phyloP scores from a whole-genome alignment of 192 early-diverging fungal genomes.

The Physocladia obscura region DNA sequence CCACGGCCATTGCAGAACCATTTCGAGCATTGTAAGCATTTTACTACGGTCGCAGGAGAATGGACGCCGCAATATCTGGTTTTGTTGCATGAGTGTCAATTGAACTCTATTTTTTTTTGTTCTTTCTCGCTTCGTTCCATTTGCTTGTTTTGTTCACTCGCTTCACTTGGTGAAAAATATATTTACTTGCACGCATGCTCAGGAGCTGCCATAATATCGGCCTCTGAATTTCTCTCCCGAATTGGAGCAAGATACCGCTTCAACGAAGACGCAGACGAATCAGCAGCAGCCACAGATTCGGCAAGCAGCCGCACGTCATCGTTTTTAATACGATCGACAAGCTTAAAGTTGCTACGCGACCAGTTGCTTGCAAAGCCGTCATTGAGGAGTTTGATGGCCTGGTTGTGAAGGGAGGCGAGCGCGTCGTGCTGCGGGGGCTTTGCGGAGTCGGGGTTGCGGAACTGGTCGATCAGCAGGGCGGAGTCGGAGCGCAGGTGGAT shows the following conservation, averaged over 20 bases:
- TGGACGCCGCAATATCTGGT: conserved; percentile 92
- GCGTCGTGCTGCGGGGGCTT: neutral
- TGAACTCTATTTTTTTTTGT: no score
- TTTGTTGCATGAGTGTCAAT: no score
- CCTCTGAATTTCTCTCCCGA: conserved; percentile 5
- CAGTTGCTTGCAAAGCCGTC: conserved; percentile 12
- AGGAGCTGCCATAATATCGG: conserved; percentile 57
- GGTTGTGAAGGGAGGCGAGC: neutral
- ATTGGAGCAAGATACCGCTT: neutral
- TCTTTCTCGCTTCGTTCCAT: no score
- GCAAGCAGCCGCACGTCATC: neutral
- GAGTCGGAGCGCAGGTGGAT: conserved; percentile 5
- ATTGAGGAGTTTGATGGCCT: neutral
- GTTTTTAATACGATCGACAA: neutral
- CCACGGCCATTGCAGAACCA: conserved; percentile 95
- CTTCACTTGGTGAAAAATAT: neutral
- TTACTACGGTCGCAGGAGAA: conserved; percentile 78
- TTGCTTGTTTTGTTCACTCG: neutral
- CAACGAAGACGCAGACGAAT: neutral
- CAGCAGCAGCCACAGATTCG: neutral
- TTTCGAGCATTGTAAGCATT: conserved; percentile 87
- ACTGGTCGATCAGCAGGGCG: neutral
- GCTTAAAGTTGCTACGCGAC: neutral
- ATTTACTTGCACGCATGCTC: conserved; percentile 73
- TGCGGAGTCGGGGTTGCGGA: neutral